Conservation (phyloP, 2,329 filamentous ascomycete species). For the Stachybotrys chlorohalonatus region DNA sequence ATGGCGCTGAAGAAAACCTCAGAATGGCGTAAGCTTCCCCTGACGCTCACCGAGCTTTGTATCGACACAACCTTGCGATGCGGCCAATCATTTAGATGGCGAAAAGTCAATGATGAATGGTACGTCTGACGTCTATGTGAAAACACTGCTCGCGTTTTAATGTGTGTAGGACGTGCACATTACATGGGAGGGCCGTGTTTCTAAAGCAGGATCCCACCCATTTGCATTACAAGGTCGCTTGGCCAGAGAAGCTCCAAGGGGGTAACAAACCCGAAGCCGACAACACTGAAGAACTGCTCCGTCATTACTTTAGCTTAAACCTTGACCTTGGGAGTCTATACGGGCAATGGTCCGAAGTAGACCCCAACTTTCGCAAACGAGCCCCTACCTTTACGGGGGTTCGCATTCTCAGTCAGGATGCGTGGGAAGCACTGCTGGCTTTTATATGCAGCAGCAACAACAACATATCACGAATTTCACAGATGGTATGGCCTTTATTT, state of each 20-base stretch:
- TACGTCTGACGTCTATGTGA: conserved; percentile 19
- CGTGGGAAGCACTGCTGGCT: conserved; percentile 86
- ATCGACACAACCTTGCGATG: conserved; percentile 92
- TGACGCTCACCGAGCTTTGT: conserved; percentile 77
- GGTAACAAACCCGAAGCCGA: conserved; percentile 33
- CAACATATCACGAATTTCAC: conserved; percentile 88
- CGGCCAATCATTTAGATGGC: conserved; percentile 96
- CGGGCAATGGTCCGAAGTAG: conserved; percentile 74
- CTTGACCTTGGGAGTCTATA: conserved; percentile 73
- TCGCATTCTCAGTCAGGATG: conserved; percentile 85
- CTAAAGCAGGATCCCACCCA: conserved; percentile 72
- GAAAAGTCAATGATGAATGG: conserved; percentile 80
- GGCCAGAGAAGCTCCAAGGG: conserved; percentile 25
- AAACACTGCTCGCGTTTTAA: conserved; percentile 3
- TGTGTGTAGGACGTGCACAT: conserved; percentile 59
- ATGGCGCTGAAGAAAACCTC: conserved; percentile 13
- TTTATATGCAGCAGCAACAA: conserved; percentile 99
- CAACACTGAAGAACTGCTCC: conserved; percentile 65
- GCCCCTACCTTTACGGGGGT: conserved; percentile 85
- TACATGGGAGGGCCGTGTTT: conserved; percentile 77
- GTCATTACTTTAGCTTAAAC: conserved; percentile 78
- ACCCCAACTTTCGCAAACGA: conserved; percentile 81
- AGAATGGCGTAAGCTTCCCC: conserved; percentile 80
- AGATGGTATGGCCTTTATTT: conserved; percentile 57
- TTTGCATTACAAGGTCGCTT: conserved; percentile 72